Conservation (phyloP, 2,329 filamentous ascomycete genomes). For the Nemania sp. region DNA sequence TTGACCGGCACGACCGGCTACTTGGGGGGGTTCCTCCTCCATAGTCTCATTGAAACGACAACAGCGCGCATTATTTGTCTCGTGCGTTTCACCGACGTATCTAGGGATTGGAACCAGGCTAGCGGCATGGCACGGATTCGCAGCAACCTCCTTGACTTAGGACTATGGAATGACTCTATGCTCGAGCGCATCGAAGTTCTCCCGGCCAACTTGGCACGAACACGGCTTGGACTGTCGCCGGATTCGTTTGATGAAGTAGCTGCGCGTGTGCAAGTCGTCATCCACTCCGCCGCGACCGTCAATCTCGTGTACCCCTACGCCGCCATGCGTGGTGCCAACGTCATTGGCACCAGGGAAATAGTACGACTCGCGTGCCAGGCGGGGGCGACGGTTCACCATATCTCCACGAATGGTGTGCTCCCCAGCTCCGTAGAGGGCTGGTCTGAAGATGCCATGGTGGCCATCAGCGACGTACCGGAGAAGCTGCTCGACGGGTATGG, state of each 20-base stretch:
- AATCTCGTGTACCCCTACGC: constrained; percentile 84
- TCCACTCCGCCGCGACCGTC: constrained; percentile 78
- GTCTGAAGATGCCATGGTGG: constrained; percentile 70
- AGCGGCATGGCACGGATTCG: constrained; percentile 74
- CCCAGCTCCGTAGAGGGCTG: constrained; percentile 72
- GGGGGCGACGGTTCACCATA: constrained; percentile 75
- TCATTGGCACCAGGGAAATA: constrained; percentile 78
- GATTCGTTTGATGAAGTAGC: constrained; percentile 69
- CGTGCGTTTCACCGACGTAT: constrained; percentile 72
- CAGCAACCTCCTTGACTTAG: constrained; percentile 76
- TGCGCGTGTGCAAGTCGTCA: constrained; percentile 69
- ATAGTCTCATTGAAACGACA: constrained; percentile 69
- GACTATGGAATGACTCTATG: constrained; percentile 76
- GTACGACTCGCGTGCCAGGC: constrained; percentile 69
- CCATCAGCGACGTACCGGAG: constrained; percentile 68
- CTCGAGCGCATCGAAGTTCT: constrained; percentile 79
- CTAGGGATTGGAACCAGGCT: constrained; percentile 61
- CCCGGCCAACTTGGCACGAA: constrained; percentile 72
- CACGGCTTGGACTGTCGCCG: constrained; percentile 68
- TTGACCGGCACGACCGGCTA: constrained; percentile 79
- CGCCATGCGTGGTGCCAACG: constrained; percentile 73
- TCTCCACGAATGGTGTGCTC: constrained; percentile 80
- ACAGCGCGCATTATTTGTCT: constrained; percentile 73
- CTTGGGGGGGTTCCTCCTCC: constrained; percentile 74
- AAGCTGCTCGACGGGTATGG: constrained; percentile 75